Percentiles rank a stretch among this genome's conserved stretches.
Evolutionary conservation across 2,329 filamentous ascomycete genomes (phyloP).

Genomic region (Pseudogymnoascus sp.): DNA sequence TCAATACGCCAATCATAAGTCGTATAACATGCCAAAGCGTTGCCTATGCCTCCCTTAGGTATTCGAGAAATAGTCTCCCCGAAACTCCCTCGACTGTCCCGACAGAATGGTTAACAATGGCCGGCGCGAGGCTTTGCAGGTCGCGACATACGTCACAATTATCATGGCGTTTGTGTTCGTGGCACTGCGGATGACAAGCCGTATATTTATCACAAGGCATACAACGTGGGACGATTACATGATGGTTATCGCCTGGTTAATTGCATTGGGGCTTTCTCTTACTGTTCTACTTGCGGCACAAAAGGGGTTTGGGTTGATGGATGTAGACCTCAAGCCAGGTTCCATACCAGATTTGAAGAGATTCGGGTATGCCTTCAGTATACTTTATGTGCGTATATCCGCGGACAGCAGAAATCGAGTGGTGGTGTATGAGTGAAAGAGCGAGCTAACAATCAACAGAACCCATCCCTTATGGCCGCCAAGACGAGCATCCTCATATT

Average conservation of each 20-base stretch:
- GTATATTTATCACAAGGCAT: slow-evolving; percentile 61
- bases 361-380: slow-evolving; percentile 52
- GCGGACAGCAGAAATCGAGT: not conserved
- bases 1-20: not conserved
- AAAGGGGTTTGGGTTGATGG: slow-evolving; percentile 57
- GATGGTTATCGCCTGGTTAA: slow-evolving; percentile 67
- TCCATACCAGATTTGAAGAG: slow-evolving; percentile 44
- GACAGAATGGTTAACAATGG: not conserved
- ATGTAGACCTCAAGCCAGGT: slow-evolving; percentile 43
- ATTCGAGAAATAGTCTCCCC: not conserved
- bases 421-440: not conserved
- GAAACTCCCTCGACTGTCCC: not conserved
- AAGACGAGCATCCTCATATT: slow-evolving; percentile 85
- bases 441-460: slow-evolving; percentile 38
- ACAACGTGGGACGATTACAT: slow-evolving; percentile 69
- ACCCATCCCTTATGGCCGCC: slow-evolving; percentile 77
- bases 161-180: slow-evolving; percentile 65
- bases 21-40: not conserved
- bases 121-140: slow-evolving; percentile 44
- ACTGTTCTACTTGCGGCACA: slow-evolving; percentile 54
- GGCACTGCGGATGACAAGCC: slow-evolving; percentile 60
- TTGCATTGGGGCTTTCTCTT: slow-evolving; percentile 58
- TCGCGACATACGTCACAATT: slow-evolving; percentile 61
- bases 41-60: not conserved
- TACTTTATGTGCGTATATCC: slow-evolving; percentile 43